These are phyloP conservation scores for Alternaria sp. DNA, from an alignment of 2,329 filamentous ascomycete species.

Conservation along the genomic window DNA sequence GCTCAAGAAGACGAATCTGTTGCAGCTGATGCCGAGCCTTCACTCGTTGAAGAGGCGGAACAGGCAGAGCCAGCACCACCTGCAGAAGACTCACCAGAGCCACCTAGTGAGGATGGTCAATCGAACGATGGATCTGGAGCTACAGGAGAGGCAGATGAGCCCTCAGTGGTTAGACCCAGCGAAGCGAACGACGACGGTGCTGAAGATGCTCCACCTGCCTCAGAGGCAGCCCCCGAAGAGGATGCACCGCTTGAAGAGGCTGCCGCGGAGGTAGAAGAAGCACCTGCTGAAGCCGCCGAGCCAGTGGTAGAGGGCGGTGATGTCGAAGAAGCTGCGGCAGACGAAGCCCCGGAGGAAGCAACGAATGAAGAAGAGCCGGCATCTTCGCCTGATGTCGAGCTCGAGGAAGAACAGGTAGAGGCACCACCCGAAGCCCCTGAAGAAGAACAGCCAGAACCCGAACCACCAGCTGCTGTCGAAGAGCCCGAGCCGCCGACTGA, in stretches of 20 bases:
- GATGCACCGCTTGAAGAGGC: slow-evolving; percentile 1
- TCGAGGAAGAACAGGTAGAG: not conserved
- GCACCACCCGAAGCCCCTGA: not conserved
- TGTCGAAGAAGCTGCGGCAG: not conserved
- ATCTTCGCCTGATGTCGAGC: not conserved
- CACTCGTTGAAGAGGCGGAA: not conserved
- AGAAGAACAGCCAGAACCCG: not conserved
- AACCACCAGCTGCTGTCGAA: not conserved
- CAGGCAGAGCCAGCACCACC: not conserved
- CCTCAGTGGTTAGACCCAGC: not conserved
- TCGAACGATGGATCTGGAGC: not conserved
- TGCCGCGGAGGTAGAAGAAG: not conserved
- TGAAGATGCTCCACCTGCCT: not conserved
- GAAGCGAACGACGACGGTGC: not conserved
- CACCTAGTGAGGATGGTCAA: not conserved
- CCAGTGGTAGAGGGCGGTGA: not conserved
- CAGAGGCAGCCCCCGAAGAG: slow-evolving; percentile 1
- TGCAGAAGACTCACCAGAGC: not conserved
- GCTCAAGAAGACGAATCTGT: not conserved
- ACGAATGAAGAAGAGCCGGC: not conserved
- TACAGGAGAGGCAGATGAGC: not conserved
- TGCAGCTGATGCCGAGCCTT: not conserved
- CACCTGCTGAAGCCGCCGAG: not conserved
- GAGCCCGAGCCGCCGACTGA: not conserved
- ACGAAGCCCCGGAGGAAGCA: not conserved